Base-by-base conservation (phyloP, 1,284 basidiomycete species). In the Schizophyllum commune region DNA sequence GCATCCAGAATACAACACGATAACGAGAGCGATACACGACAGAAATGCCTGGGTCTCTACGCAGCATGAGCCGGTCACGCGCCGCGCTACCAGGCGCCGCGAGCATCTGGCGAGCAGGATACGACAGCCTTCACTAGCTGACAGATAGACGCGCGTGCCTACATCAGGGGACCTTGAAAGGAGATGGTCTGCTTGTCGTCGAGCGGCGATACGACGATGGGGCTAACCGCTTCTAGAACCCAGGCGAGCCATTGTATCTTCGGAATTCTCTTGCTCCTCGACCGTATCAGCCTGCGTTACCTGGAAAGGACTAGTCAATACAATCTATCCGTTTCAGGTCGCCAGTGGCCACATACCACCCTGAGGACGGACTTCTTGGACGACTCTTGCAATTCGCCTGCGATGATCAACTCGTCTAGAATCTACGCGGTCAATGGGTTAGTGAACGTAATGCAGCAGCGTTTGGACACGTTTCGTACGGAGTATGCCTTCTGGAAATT, bases 401-500 rank as follows among this genome's bases (percentile, higher is more conserved):
- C 91, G 64, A 99, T 98, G 73, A 99, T 96, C 59, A 99, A 82
- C 74, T 99, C 97, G 73, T 99, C 97, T 61, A 99, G 79, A 67
- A 98, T 97, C 92, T 94, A 68, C 54, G 58, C 60, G 15, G 22
- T 11, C 21, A 32, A 15, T 33, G 55, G 65, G 58, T 75, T 64
- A 59, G 55, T 53, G 33, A 34, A 66, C 62, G 61, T 39, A 60
- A 7, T 60, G 32, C 61, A 58, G 33, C 32, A 58, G 17, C 22
- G 55, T 27, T 5, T 27, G 17, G 39, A 9, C 47, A 11, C 60
- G 20, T 53, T 21, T 76, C 83, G 57, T 66, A 96, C 94, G 4
- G 95, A 92, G 74, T 94, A 98, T 34, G 95, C 95, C 74, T 97
- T 97, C 73, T 98, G 95, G 75, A 97, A 98, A 79, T 98, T 98